These are phyloP conservation scores for Trichoderma aggressivum DNA, from an alignment of 2,329 filamentous ascomycete genomes.

Conservation along the genomic window DNA sequence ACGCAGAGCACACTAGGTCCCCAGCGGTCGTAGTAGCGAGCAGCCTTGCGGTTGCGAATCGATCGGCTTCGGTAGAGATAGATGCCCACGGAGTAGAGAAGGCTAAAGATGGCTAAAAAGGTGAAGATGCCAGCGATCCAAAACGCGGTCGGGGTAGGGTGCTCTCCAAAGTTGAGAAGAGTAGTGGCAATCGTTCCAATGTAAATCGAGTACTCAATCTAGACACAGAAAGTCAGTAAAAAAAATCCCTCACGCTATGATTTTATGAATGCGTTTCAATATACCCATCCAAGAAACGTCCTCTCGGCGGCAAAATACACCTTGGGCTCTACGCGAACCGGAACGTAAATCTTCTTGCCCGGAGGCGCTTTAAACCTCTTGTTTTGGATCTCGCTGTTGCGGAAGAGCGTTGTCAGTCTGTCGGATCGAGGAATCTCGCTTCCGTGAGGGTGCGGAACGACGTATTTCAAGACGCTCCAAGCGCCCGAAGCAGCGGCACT, in stretches of 20 bases:
- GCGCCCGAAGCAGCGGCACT: conserved; percentile 41
- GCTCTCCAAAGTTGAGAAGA: conserved; percentile 73
- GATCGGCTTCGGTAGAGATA: conserved; percentile 86
- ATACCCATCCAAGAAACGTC: conserved; percentile 90
- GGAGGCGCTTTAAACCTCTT: conserved; percentile 69
- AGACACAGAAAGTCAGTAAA: conserved; percentile 22
- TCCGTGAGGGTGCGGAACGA: conserved; percentile 54
- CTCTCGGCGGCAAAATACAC: conserved; percentile 96
- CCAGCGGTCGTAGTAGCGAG: conserved; percentile 86
- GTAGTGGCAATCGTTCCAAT: conserved; percentile 83
- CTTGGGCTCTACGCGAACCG: conserved; percentile 93
- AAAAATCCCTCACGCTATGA: no score
- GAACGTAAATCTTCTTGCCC: conserved; percentile 92
- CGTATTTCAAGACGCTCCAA: conserved; percentile 44
- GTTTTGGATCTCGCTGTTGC: conserved; percentile 51
- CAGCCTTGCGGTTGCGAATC: conserved; percentile 79
- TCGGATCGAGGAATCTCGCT: conserved; percentile 57
- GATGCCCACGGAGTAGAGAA: conserved; percentile 79
- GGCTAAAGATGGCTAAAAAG: conserved; percentile 68
- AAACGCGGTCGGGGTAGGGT: conserved; percentile 57
- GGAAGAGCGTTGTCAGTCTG: conserved; percentile 52
- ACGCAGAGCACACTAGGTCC: conserved; percentile 76
- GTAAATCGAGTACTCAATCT: conserved; percentile 95
- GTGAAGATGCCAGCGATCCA: conserved; percentile 76
- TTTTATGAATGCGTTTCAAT: conserved; percentile 28